phyloP scores from a whole-genome alignment of 257 asterid species.

The Thymus quinquecostatus region DNA sequence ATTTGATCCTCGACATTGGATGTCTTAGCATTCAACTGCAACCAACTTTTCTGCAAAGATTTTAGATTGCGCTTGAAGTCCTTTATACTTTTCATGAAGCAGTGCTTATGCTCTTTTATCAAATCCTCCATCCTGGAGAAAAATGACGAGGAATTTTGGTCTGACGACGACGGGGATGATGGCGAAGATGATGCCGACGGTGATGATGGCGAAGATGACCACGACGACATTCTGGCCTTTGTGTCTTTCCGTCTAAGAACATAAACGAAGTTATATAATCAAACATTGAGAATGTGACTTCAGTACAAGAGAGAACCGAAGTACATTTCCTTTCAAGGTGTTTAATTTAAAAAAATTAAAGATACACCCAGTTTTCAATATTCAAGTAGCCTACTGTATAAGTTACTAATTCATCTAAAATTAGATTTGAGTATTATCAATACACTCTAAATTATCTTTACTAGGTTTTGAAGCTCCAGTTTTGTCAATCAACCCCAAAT shows the following conservation, averaged over 20 bases:
- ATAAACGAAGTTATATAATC: neutral
- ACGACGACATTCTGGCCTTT: neutral
- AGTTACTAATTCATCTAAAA: neutral
- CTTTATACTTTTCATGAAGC: neutral
- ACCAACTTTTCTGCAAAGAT: neutral
- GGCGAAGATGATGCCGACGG: neutral
- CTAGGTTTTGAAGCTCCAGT: too few species aligned
- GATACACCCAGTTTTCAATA: neutral
- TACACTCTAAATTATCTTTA: too few species aligned
- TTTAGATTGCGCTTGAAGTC: neutral
- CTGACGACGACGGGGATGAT: too few species aligned
- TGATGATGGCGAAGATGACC: neutral
- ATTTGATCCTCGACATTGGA: neutral
- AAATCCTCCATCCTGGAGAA: neutral
- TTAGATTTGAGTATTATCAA: too few species aligned
- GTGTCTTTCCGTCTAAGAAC: neutral
- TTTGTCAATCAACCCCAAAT: too few species aligned
- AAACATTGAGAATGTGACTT: neutral
- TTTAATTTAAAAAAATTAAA: too few species aligned
- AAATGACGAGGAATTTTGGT: neutral
- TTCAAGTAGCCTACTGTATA: too few species aligned
- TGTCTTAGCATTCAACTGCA: neutral
- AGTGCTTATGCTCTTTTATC: neutral
- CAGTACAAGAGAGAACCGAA: neutral
- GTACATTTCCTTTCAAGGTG: neutral